Percentiles rank a stretch among this genome's conserved stretches.
Conservation (phyloP, 1,284 basidiomycete species). For the Athelia psychrophila region DNA sequence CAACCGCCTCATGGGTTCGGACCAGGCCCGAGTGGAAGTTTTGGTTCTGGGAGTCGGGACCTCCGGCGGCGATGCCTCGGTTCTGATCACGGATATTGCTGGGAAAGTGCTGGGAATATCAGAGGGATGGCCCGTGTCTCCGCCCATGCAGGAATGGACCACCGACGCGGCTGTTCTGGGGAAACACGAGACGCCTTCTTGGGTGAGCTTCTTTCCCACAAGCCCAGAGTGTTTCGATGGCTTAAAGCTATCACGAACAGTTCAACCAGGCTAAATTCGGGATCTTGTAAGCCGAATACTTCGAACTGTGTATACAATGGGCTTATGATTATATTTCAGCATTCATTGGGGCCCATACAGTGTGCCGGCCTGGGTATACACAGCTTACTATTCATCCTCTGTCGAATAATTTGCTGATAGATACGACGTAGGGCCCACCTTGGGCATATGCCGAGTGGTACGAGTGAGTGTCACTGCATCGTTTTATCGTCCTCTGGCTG, state of each 20-base stretch:
- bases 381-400: neutral
- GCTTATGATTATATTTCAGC: slow-evolving; percentile 18
- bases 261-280: slow-evolving; percentile 52
- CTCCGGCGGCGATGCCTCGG: slow-evolving; percentile 26
- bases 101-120: slow-evolving; percentile 31
- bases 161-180: slow-evolving; percentile 33
- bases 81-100: slow-evolving; percentile 28
- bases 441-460: slow-evolving; percentile 57
- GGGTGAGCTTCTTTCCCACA: slow-evolving; percentile 32
- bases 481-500: no score
- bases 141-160: slow-evolving; percentile 38
- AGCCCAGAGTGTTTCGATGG: neutral
- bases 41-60: slow-evolving; percentile 25
- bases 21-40: slow-evolving; percentile 43
- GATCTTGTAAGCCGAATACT: slow-evolving; percentile 46
- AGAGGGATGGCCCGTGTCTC: slow-evolving; percentile 31
- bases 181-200: slow-evolving; percentile 48
- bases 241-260: slow-evolving; percentile 17
- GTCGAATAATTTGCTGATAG: neutral
- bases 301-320: neutral
- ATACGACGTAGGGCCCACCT: slow-evolving; percentile 27
- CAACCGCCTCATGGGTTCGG: slow-evolving; percentile 40
- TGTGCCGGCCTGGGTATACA: slow-evolving; percentile 45
- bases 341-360: slow-evolving; percentile 61
- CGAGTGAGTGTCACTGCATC: slow-evolving; percentile 39